Conservation (phyloP, 2,329 filamentous ascomycete species). For the Penicillium sp. region DNA sequence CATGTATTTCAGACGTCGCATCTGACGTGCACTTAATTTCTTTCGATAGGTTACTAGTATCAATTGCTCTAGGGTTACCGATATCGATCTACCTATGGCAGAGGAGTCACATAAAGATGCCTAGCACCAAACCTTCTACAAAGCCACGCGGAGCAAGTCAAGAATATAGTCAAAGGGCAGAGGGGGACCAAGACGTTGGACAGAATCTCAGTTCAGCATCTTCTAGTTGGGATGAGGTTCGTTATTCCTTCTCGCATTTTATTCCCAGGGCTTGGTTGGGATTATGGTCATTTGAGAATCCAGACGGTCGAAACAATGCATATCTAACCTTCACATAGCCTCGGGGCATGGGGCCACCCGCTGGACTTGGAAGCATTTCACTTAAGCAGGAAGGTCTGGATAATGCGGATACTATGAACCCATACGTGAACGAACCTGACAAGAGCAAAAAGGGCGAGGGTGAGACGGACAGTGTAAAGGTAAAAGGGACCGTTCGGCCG, state of each 20-base stretch:
- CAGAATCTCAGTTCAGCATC: background rate
- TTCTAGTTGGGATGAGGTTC: background rate
- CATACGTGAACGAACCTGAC: conserved; percentile 44
- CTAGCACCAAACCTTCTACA: background rate
- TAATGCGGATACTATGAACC: conserved; percentile 55
- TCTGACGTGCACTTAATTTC: background rate
- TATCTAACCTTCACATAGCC: conserved; percentile 7
- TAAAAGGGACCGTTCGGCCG: conserved; percentile 50
- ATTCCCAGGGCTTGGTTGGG: too few relatives aligned
- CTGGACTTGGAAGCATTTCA: conserved; percentile 36
- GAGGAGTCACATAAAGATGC: background rate
- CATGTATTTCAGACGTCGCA: background rate
- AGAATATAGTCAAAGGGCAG: conserved; percentile 5
- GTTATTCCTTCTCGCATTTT: background rate
- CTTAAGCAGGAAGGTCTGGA: conserved; percentile 55
- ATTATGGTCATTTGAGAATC: background rate
- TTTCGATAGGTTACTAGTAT: background rate
- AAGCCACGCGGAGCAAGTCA: conserved; percentile 5
- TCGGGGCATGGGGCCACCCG: conserved; percentile 6
- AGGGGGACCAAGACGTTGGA: background rate
- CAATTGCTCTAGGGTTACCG: background rate
- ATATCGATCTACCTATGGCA: conserved; percentile 1
- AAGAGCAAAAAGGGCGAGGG: conserved; percentile 60
- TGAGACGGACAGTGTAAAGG: conserved; percentile 55
- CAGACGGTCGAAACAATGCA: background rate